phyloP scores from a whole-genome alignment of 345 rosid genomes.

The Dovyalis caffra region DNA sequence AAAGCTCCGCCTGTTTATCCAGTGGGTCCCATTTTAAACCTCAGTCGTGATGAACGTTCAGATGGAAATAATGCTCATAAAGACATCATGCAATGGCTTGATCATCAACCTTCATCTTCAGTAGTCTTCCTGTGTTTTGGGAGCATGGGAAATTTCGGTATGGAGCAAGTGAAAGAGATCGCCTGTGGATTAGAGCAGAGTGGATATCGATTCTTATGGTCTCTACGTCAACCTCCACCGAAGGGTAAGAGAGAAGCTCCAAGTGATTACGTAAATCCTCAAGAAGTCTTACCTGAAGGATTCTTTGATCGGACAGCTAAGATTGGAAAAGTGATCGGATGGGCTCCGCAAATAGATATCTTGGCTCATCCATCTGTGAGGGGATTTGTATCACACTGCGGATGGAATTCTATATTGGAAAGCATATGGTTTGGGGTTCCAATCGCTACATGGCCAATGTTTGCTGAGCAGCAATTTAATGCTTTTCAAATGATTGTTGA shows the following conservation, averaged over 20 bases:
- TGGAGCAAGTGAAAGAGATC: too few species aligned
- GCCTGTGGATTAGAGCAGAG: not conserved
- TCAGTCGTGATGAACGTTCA: too few species aligned
- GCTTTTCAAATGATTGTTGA: constrained; percentile 13
- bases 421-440: constrained; percentile 14
- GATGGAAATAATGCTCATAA: too few species aligned
- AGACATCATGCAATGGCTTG: too few species aligned
- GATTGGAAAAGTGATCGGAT: not conserved
- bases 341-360: not conserved
- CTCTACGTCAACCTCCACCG: not conserved
- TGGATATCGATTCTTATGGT: not conserved
- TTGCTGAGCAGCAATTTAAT: constrained; percentile 5
- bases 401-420: not conserved
- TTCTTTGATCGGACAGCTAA: not conserved
- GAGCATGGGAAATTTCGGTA: too few species aligned
- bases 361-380: not conserved
- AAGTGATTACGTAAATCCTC: not conserved
- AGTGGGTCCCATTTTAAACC: too few species aligned
- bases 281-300: not conserved
- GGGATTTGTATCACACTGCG: not conserved
- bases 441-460: constrained; percentile 13
- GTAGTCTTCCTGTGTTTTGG: too few species aligned
- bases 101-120: too few species aligned
- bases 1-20: too few species aligned
- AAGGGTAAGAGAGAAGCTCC: not conserved